phyloP scores from a whole-genome alignment of 2,329 filamentous ascomycete genomes.

The Colletotrichum karsti region DNA sequence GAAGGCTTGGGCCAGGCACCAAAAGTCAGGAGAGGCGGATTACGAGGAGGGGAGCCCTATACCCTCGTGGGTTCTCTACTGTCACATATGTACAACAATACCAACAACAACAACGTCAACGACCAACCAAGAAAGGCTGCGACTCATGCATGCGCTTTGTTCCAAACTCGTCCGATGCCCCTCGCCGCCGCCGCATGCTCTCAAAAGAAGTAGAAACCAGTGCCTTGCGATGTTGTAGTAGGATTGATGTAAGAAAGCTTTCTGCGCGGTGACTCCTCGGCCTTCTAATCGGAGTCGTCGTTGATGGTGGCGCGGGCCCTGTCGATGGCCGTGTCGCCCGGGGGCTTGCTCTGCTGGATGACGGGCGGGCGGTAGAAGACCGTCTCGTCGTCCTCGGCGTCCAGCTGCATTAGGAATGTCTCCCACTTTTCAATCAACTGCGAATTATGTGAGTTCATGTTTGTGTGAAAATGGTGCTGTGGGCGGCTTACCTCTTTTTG shows the following conservation, averaged over 20 bases:
- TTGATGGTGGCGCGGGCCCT: constrained; percentile 66
- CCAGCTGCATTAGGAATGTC: constrained; percentile 95
- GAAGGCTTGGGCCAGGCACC: neutral
- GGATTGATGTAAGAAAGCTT: constrained; percentile 4
- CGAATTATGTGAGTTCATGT: neutral
- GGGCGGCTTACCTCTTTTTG: constrained; percentile 85
- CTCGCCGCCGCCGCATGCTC: neutral
- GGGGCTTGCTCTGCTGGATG: constrained; percentile 59
- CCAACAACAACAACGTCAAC: neutral
- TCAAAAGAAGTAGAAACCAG: constrained; percentile 9
- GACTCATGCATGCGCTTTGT: constrained; percentile 12
- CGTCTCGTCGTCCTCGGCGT: constrained; percentile 87
- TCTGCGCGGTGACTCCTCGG: constrained; percentile 16
- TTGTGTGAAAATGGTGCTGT: neutral
- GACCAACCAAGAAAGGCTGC: constrained; percentile 15
- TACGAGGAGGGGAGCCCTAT: constrained; percentile 21
- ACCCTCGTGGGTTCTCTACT: constrained; percentile 24
- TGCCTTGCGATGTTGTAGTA: constrained; percentile 13
- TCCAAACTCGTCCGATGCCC: neutral
- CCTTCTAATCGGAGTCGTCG: constrained; percentile 65
- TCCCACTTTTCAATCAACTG: constrained; percentile 91
- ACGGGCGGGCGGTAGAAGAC: constrained; percentile 72
- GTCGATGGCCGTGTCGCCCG: constrained; percentile 68
- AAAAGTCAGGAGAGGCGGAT: constrained; percentile 17
- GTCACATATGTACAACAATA: constrained; percentile 34